Conservation (phyloP, 2,329 filamentous ascomycete genomes). For the Colletotrichum tanaceti region DNA sequence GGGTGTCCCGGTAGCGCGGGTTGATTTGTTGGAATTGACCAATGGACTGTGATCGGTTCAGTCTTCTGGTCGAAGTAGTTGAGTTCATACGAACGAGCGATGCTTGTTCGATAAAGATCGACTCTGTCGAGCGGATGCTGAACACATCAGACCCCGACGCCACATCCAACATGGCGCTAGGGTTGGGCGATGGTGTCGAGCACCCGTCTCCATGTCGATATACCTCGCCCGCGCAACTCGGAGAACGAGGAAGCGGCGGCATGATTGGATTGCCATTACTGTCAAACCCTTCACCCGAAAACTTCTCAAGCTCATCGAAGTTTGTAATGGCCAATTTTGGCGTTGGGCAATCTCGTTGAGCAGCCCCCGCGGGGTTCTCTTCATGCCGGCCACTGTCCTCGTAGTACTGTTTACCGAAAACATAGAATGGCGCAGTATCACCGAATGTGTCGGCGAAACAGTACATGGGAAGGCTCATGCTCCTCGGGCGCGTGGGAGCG, state of each 20-base stretch:
- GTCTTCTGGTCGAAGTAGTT: conserved; percentile 43
- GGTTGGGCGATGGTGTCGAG: conserved; percentile 37
- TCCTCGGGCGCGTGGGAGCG: conserved; percentile 54
- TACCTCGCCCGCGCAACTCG: conserved; percentile 52
- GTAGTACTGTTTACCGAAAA: conserved; percentile 54
- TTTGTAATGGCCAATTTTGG: conserved; percentile 48
- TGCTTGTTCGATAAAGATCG: conserved; percentile 55
- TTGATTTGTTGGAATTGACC: conserved; percentile 50
- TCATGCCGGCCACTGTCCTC: conserved; percentile 10
- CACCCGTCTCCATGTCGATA: conserved; percentile 42
- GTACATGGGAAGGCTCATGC: conserved; percentile 63
- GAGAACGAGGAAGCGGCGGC: conserved; percentile 42
- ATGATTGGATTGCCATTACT: conserved; percentile 45
- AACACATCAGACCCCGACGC: conserved; percentile 50
- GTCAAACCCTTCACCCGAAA: conserved; percentile 81
- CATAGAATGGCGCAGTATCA: conserved; percentile 60
- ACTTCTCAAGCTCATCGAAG: conserved; percentile 75
- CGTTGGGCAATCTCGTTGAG: conserved; percentile 18
- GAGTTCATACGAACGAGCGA: conserved; percentile 53
- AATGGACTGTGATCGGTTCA: conserved; percentile 53
- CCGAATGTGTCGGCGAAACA: conserved; percentile 57
- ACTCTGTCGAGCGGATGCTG: conserved; percentile 51
- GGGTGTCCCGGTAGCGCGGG: conserved; percentile 48
- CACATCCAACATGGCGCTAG: conserved; percentile 41
- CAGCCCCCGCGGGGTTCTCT: background rate